Base-by-base conservation (phyloP, 2,329 filamentous ascomycete species). In the Huntiella savannae region DNA sequence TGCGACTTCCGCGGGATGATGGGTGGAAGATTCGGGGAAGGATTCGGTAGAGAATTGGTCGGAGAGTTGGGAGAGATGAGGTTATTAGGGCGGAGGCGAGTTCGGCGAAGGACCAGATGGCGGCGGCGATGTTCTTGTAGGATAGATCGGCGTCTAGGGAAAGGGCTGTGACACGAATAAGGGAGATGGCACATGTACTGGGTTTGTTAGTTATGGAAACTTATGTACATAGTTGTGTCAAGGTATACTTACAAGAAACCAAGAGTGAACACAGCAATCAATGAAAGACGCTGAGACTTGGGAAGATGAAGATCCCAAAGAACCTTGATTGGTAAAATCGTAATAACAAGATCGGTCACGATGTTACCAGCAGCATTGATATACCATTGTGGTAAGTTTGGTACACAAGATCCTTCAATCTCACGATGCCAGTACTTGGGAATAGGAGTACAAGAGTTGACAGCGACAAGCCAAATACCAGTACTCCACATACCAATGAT, bases 111-210 rank as follows among this genome's bases (percentile, higher is more conserved):
- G 54, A 56, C 51, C 53, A 54, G n/a, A 51, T 47, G 5, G 55
- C 54, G 5, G 57, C 51, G 2, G 56, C 52, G n/a, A 58, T 52
- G 46, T 53, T 55, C 15, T 53, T 49, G 49, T 53, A 56, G 13
- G 53, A 53, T 15, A 54, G 46, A 43, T 56, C 54, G 22, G 51
- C 37, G 17, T 44, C 42, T 33, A 53, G 43, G 7, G 50, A 50
- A 36, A 56, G 49, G 17, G 50, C 52, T 4, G 49, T 50, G 5
- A 56, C 51, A 10, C 56, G 50, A 13, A 55, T 40, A n/a, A 56
- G 34, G 10, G 53, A 55, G 41, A 57, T 53, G 37, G 52, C 50
- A 32, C 53, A 52, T n/a, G 55, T 57, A 37, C 53, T 55, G 22
- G 2, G 8, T 7, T 7, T 7, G 34, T 42, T 17, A 38, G 17